These are phyloP conservation scores for Nothophoma quercina DNA, from an alignment of 2,329 filamentous ascomycete species.

Conservation along the genomic window DNA sequence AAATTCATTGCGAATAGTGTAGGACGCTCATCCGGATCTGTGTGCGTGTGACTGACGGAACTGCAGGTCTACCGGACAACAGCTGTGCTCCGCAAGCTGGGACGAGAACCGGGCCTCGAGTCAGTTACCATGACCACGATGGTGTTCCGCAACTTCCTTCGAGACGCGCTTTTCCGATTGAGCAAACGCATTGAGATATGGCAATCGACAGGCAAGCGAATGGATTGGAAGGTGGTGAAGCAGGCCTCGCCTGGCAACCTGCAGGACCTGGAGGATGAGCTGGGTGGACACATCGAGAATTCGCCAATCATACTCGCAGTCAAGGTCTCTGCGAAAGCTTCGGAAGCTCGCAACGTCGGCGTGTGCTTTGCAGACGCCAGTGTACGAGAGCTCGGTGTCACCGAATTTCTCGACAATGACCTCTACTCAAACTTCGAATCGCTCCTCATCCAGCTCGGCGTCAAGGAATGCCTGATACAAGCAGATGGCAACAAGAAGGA, in stretches of 20 bases:
- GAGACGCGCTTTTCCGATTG: constrained; percentile 90
- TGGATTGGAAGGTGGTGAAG: constrained; percentile 91
- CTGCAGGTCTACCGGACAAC: constrained; percentile 92
- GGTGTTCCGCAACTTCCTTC: constrained; percentile 92
- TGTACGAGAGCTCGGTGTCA: constrained; percentile 92
- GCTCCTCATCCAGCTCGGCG: constrained; percentile 91
- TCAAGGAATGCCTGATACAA: constrained; percentile 91
- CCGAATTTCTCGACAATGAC: constrained; percentile 98
- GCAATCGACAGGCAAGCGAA: constrained; percentile 73
- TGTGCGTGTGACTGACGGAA: background rate
- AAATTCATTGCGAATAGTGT: constrained; percentile 82
- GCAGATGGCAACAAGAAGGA: constrained; percentile 82
- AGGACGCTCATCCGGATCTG: constrained; percentile 27
- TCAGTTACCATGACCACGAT: constrained; percentile 96
- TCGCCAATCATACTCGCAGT: constrained; percentile 95
- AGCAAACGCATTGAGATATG: constrained; percentile 93
- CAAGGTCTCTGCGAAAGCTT: constrained; percentile 87
- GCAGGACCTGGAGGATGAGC: constrained; percentile 95
- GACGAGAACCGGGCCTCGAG: constrained; percentile 81
- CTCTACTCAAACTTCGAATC: constrained; percentile 98
- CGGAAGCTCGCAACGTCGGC: constrained; percentile 84
- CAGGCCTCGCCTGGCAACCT: constrained; percentile 93
- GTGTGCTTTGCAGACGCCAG: constrained; percentile 98
- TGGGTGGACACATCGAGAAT: constrained; percentile 84
- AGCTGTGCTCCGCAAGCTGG: constrained; percentile 89